Evolutionary conservation across 2,329 filamentous ascomycete species (phyloP), one percentile per base, ranked within the genome.

Genomic region (Emmonsia crescens): DNA sequence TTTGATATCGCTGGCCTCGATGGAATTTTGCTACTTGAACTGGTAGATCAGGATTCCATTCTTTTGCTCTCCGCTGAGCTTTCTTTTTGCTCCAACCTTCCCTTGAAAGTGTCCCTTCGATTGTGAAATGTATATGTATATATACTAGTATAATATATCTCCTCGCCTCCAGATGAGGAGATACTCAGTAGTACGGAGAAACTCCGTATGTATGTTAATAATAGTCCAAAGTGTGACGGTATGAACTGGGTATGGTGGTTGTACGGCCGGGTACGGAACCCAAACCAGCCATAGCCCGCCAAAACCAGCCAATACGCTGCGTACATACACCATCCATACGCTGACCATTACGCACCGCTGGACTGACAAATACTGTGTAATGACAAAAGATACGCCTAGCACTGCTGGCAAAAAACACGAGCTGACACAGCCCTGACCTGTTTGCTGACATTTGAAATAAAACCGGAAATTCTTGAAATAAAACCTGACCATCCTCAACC

Each of bases 301-400:
- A 29, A 57, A 44, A n/a, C 55, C 55, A 57, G 12, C 36, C 38
- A 33, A 42, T 42, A 57, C 55, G 21, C 27, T 29, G 48, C 27
- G 24, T 29, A 31, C 24, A 19, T 14, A 8, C 36, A 14, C 36
- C 36, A 9, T 9, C 29, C 27, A 8, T 57, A 57, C 3, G 40
- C 40, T 48, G 33, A 36, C 56, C 33, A 42, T 55, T 55, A 55
- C 52, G 31, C 52, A 16, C 36, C n/a, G 38, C 56, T 46, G 40
- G 56, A 44, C 56, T 57, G 56, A 57, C 24, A 46, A 57, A 57
- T 57, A 57, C 56, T n/a, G 38, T 19, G 56, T 44, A 44, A 44
- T 57, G 56, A 57, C 56, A 33, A 57, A 44, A 33, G 29, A 57
- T 57, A 57, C 56, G 56, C 56, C 38, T 16, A 40, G 19, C 52